Base-by-base conservation (phyloP, 2,329 filamentous ascomycete genomes). In the Pyrenophora seminiperda region DNA sequence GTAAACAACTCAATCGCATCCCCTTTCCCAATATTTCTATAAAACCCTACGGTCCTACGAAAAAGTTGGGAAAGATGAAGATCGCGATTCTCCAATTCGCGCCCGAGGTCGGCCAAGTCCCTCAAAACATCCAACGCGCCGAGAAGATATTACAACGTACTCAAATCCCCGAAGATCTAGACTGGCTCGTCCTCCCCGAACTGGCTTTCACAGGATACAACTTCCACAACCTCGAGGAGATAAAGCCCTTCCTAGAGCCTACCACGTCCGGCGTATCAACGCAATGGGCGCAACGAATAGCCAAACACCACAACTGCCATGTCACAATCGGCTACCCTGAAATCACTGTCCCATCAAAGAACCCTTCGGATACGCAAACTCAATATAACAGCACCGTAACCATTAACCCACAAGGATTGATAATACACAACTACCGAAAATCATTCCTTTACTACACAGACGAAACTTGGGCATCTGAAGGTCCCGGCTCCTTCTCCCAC, bases 141-240 rank as follows among this genome's bases (percentile, higher is more conserved):
- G 84, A 91, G 57, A 72, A 78, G 0, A 78, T 92, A 3, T 74
- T 93, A 9, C 77, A 73, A 14, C 76, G 67, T 19, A 80, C 82
- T 79, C 51, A 47, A 13, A 59, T 70, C 14, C 69, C 66, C 1
- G 32, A 50, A 27, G 65, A 68, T 73, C 66, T 92, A 1, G 87
- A 91, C 65, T 78, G 92, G 22, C 76, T 94, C 0, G 83, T 93
- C 0, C 74, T 93, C 0, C 89, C 90, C 0, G 90, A 93, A 67
- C 75, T 93, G 69, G 87, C 89, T 1, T 91, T 93, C 65, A 81
- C 84, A 84, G 88, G 90, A 22, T 94, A 92, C 76, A 91, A 91
- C 68, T 93, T 92, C 75, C 80, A 82, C 33, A 88, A 85, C 0
- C 70, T 90, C 2, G 75, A 81, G 24, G 80, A 90, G 1, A 91